Percentiles rank a stretch among this genome's conserved stretches.
phyloP scores from a whole-genome alignment of 2,329 filamentous ascomycete species.

The Pseudogymnoascus pannorum region DNA sequence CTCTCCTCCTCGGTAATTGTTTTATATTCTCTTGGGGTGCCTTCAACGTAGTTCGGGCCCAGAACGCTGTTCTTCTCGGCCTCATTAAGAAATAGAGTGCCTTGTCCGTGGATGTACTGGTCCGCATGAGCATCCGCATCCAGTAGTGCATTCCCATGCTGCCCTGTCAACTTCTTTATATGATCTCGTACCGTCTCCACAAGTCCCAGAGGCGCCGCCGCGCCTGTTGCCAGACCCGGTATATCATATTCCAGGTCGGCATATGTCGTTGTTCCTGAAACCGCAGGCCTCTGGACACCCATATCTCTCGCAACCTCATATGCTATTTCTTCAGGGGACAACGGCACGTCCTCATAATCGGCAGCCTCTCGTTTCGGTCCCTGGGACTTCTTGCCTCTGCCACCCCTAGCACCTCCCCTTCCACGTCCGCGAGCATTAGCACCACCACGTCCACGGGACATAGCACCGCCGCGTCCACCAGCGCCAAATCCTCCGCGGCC shows the following conservation, averaged over 20 bases:
- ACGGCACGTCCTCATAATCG: slow-evolving; percentile 16
- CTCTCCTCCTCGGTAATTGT: not conserved
- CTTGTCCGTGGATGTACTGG: slow-evolving; percentile 4
- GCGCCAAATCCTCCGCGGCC: not conserved
- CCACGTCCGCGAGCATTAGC: slow-evolving; percentile 17
- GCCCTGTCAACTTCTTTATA: slow-evolving; percentile 22
- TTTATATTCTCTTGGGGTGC: not conserved
- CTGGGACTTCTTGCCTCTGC: slow-evolving; percentile 36
- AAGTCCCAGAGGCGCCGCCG: slow-evolving; percentile 16
- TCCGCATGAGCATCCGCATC: not conserved
- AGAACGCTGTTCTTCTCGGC: slow-evolving; percentile 6
- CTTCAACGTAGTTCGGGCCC: not conserved
- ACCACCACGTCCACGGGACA: slow-evolving; percentile 11
- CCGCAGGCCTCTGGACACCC: slow-evolving; percentile 22
- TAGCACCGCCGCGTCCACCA: slow-evolving; percentile 13
- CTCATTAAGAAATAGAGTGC: slow-evolving; percentile 9
- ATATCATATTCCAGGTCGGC: slow-evolving; percentile 18
- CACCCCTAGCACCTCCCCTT: slow-evolving; percentile 32
- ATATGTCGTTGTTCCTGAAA: slow-evolving; percentile 20
- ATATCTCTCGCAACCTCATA: slow-evolving; percentile 20
- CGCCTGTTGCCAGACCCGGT: slow-evolving; percentile 21
- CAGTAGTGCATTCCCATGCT: slow-evolving; percentile 1
- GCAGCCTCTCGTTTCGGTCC: not conserved
- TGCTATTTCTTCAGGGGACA: slow-evolving; percentile 19
- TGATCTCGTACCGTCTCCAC: slow-evolving; percentile 22